Conservation (phyloP, 176 grass and related monocot genomes). For the Secale cereale region DNA sequence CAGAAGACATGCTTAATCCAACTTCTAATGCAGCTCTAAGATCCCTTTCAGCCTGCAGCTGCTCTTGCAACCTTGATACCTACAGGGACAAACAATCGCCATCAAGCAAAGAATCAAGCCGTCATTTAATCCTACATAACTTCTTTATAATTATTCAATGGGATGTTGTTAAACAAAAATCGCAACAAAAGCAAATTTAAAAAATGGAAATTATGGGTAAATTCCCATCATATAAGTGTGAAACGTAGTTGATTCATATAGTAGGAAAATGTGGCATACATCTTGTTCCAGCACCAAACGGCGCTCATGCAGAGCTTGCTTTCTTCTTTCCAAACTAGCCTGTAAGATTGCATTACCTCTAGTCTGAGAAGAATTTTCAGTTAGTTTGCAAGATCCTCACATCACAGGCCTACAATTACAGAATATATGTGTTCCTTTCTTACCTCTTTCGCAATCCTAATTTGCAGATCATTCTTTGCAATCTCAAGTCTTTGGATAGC, state of each 20-base stretch:
- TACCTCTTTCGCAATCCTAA: conserved; percentile 97
- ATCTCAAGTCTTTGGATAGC: conserved; percentile 97
- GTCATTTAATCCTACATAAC: background rate
- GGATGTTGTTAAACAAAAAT: background rate
- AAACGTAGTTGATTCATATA: conserved; percentile 1
- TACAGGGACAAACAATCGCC: conserved; percentile 32
- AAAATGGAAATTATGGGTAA: background rate
- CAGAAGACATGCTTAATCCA: conserved; percentile 93
- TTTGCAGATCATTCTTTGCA: conserved; percentile 90
- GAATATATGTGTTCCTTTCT: conserved; percentile 10
- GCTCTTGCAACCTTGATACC: conserved; percentile 99
- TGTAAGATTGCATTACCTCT: conserved; percentile 99
- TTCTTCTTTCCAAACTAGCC: conserved; percentile 99
- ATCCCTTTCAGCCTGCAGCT: conserved; percentile 94
- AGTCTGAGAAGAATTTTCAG: conserved; percentile 58
- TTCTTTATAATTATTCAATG: background rate
- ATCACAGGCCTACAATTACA: background rate
- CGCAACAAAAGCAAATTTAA: background rate
- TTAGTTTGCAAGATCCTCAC: conserved; percentile 37
- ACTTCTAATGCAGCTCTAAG: conserved; percentile 98
- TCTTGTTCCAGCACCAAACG: conserved; percentile 94
- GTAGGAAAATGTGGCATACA: conserved; percentile 59
- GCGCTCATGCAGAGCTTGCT: conserved; percentile 94
- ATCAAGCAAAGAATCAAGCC: conserved; percentile 8
- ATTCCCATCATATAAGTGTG: conserved; percentile 13